Base-by-base conservation (phyloP, 805 yeast species). In the Wickerhamomyces silvicola region DNA sequence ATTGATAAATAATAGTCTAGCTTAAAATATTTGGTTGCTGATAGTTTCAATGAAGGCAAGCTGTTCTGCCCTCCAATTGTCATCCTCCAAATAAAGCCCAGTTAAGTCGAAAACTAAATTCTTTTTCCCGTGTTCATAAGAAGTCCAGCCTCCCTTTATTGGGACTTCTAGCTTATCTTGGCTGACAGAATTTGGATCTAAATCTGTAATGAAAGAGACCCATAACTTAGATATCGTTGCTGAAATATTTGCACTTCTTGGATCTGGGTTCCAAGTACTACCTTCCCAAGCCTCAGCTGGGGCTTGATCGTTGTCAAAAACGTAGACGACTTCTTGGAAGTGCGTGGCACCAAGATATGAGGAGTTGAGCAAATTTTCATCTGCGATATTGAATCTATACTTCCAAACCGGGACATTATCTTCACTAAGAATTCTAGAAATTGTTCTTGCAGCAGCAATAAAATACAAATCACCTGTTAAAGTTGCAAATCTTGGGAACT, bases 181-280 rank as follows among this genome's bases (percentile, higher is more conserved):
- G 7, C n/a, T 4, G 2, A 16, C 32, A 4, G 7, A 66, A 42
- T 62, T 56, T 34, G 66, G 47, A 43, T 64, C 67, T 26, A 66
- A 67, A 43, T 66, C 58, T 42, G 63, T 21, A 10, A 36, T 29
- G 22, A 36, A 36, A 10, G 25, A 16, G 18, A 13, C 33, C 36
- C 36, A 36, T 3, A 32, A 11, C 13, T 36, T 36, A 5, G 36
- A 32, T 4, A 36, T 28, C 1, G 27, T 22, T 7, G 19, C 24
- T 8, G 39, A 28, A 10, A 29, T 21, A 21, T 36, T 19, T 4
- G 31, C 17, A 14, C 24, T 12, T 20, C 26, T 29, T 19, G 22
- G n/a, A 19, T 22, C 16, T 5, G 33, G 19, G n/a, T 24, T 18
- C 31, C 36, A 32, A 10, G 23, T 29, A 11, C 21, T 18, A 8